Conservation (phyloP, 441 rosid genomes). For the Gossypium gossypioides region DNA sequence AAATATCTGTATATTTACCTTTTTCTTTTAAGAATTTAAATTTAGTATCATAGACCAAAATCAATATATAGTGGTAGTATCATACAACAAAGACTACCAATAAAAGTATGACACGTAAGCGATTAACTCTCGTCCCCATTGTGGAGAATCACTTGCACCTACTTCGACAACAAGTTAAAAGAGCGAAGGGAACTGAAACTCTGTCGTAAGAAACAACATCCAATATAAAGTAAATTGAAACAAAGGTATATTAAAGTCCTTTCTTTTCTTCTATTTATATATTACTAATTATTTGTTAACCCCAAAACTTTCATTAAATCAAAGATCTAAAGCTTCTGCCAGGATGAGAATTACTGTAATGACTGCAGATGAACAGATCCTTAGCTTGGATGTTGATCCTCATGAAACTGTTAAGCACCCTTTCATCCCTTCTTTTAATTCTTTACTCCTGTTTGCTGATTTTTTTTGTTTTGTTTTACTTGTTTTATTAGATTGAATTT, state of each 20-base stretch:
- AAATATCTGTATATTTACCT: no score
- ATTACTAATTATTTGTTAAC: not conserved
- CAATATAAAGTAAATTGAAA: not conserved
- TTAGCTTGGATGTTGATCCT: conserved; percentile 69
- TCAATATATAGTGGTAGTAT: not conserved
- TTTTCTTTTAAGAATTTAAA: no score
- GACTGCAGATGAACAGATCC: conserved; percentile 81
- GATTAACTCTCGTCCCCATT: not conserved
- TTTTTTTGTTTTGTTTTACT: not conserved
- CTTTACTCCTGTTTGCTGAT: not conserved
- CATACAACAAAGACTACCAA: not conserved
- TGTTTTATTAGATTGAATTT: no score
- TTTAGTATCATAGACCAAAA: no score
- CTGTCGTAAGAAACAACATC: not conserved
- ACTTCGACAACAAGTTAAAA: not conserved
- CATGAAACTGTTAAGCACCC: conserved; percentile 59
- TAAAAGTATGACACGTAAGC: not conserved
- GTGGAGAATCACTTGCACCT: not conserved
- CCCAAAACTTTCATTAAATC: not conserved
- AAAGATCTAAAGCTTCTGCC: not conserved
- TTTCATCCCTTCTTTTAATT: conserved; percentile 16
- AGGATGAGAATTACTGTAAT: conserved; percentile 79
- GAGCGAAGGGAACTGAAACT: not conserved
- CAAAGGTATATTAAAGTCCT: not conserved
- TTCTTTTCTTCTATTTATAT: not conserved